A percentile compares a stretch with the other conserved stretches of the same genome.
These are phyloP conservation scores for Entelexis paramagnoliae DNA, from an alignment of 1,139 yeast species.

Conservation along the genomic window DNA sequence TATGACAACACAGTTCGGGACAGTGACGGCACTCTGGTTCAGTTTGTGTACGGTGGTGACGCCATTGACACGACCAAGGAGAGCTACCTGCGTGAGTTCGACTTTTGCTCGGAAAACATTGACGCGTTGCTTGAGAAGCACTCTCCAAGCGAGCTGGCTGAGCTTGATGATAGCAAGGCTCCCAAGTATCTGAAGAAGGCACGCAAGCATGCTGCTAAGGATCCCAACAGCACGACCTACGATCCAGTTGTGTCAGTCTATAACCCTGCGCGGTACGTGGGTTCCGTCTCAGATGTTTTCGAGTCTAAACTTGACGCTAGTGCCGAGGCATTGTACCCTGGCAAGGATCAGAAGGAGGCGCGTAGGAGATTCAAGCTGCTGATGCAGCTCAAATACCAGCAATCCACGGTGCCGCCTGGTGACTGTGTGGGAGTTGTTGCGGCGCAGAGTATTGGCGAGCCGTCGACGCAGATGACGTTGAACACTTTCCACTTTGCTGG, in stretches of 20 bases:
- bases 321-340: conserved; percentile 45
- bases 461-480: conserved; percentile 98
- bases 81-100: conserved; percentile 86
- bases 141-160: conserved; percentile 53
- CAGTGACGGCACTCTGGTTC: conserved; percentile 86
- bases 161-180: conserved; percentile 52
- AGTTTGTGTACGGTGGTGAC: conserved; percentile 97
- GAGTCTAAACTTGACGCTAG: conserved; percentile 68
- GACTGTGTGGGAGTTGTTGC: conserved; percentile 98
- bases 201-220: conserved; percentile 62
- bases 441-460: conserved; percentile 97
- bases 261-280: conserved; percentile 82
- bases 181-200: conserved; percentile 70
- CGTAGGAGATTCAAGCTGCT: conserved; percentile 79
- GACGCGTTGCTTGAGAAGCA: conserved; percentile 78
- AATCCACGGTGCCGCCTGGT: conserved; percentile 89
- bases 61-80: conserved; percentile 89
- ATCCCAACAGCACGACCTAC: conserved; percentile 48
- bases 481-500: conserved; percentile 99
- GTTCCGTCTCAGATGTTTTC: conserved; percentile 87
- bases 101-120: conserved; percentile 86
- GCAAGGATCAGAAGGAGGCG: conserved; percentile 43
- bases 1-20: conserved; percentile 96
- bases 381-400: conserved; percentile 98
- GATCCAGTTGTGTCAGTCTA: conserved; percentile 83